Percentiles rank a stretch among this genome's conserved stretches.
These are phyloP conservation scores for Hypoxylon fuscum DNA, from an alignment of 495 filamentous ascomycete genomes.

Conservation along the genomic window DNA sequence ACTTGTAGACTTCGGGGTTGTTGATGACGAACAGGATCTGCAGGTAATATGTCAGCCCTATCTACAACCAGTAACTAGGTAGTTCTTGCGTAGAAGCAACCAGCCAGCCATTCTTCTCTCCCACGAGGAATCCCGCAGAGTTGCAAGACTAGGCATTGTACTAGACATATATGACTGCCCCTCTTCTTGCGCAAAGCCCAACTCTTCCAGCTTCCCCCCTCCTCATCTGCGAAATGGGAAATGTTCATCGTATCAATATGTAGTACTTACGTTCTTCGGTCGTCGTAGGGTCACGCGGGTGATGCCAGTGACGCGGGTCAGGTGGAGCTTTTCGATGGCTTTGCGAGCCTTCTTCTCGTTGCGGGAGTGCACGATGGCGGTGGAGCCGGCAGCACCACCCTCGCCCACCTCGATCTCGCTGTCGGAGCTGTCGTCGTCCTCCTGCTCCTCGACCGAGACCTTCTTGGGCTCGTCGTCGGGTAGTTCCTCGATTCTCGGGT, in stretches of 20 bases:
- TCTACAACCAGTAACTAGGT: neutral
- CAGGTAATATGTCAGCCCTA: constrained; percentile 43
- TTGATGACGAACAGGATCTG: constrained; percentile 99
- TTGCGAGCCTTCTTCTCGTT: constrained; percentile 99
- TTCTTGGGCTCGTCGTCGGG: constrained; percentile 89
- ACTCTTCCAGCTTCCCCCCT: neutral
- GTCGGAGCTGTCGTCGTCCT: constrained; percentile 75
- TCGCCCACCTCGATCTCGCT: constrained; percentile 77
- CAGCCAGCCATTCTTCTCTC: too few species aligned
- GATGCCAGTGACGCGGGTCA: constrained; percentile 96
- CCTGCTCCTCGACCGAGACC: constrained; percentile 80
- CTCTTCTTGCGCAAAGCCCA: constrained; percentile 1
- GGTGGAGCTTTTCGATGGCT: constrained; percentile 95
- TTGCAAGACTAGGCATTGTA: too few species aligned
- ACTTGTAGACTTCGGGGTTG: constrained; percentile 99
- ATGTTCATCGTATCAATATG: neutral
- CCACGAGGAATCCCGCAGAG: too few species aligned
- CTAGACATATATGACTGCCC: neutral
- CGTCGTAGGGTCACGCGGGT: constrained; percentile 96
- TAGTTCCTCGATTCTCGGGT: constrained; percentile 97
- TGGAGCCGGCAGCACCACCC: constrained; percentile 79
- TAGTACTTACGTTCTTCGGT: constrained; percentile 90
- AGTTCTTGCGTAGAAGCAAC: neutral
- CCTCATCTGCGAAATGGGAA: neutral
- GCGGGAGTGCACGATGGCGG: constrained; percentile 91